These are phyloP conservation scores for Paspalum vaginatum DNA, from an alignment of 176 grass and related monocot genomes.

Conservation along the genomic window DNA sequence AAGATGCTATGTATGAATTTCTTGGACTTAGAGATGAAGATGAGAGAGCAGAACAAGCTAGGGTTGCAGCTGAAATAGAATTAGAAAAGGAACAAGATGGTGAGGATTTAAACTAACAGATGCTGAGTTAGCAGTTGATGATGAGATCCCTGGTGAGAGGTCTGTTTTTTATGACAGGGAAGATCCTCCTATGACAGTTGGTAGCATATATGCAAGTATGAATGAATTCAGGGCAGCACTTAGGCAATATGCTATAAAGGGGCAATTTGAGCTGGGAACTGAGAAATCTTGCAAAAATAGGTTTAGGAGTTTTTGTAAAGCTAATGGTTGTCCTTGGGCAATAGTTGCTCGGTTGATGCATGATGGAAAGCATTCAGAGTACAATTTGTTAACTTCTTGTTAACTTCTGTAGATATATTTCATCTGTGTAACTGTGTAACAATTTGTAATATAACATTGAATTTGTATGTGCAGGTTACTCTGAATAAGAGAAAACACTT, in stretches of 20 bases:
- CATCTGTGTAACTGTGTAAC: too few relatives aligned
- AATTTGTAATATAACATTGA: background rate
- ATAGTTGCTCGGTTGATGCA: background rate
- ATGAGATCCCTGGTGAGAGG: background rate
- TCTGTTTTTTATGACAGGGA: background rate
- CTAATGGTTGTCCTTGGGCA: background rate
- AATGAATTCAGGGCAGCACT: background rate
- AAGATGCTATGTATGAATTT: background rate
- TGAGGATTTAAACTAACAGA: background rate
- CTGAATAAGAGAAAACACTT: background rate
- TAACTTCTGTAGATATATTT: background rate
- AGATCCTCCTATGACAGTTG: background rate
- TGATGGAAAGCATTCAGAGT: background rate
- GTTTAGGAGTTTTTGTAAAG: background rate
- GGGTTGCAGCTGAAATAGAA: too few relatives aligned
- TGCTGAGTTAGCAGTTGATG: background rate
- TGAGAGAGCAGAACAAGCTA: background rate
- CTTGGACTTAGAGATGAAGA: background rate
- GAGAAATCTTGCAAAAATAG: background rate
- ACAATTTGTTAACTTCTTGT: background rate
- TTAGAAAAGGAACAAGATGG: background rate
- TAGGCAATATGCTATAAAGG: background rate
- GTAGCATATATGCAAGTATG: background rate
- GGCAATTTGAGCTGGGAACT: background rate
- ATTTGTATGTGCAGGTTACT: background rate